phyloP scores from a whole-genome alignment of 2,329 filamentous ascomycete genomes.

The Elsinoe perseae region DNA sequence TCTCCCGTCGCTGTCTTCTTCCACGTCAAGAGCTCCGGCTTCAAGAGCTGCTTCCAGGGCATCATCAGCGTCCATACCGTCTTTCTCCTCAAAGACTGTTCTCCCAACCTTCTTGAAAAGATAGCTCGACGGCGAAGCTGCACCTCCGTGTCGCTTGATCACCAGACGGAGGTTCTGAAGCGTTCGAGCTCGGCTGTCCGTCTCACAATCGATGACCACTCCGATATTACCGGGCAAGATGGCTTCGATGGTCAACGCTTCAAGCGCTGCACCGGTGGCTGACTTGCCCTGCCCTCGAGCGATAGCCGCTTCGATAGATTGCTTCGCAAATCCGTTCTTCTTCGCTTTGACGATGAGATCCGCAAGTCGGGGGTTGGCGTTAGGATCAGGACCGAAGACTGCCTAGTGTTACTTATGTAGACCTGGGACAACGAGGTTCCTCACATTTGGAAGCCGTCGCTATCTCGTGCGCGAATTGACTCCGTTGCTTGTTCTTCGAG shows the following conservation, averaged over 20 bases:
- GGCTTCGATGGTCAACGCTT: constrained; percentile 68
- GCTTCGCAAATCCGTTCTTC: constrained; percentile 77
- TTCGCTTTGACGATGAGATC: constrained; percentile 68
- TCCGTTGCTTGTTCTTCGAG: constrained; percentile 66
- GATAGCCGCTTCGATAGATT: constrained; percentile 74
- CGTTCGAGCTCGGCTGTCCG: constrained; percentile 68
- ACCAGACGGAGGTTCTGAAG: constrained; percentile 64
- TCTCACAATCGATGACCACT: constrained; percentile 76
- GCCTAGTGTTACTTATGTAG: constrained; percentile 14
- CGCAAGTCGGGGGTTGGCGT: constrained; percentile 67
- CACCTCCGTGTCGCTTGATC: constrained; percentile 65
- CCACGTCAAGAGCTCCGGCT: constrained; percentile 68
- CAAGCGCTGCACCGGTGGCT: constrained; percentile 64
- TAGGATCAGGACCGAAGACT: constrained; percentile 67
- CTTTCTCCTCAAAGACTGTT: constrained; percentile 58
- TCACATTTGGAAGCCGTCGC: constrained; percentile 65
- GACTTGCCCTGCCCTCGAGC: constrained; percentile 83
- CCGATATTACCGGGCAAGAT: constrained; percentile 68
- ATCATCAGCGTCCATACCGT: constrained; percentile 54
- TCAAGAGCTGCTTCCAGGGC: constrained; percentile 77
- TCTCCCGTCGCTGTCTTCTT: constrained; percentile 59
- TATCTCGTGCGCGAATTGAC: constrained; percentile 62
- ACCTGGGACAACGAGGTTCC: constrained; percentile 19
- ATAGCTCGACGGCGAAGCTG: constrained; percentile 66
- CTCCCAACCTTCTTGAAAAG: constrained; percentile 77